phyloP scores from a whole-genome alignment of 805 yeast species.

The Wickerhamomyces canadensis region DNA sequence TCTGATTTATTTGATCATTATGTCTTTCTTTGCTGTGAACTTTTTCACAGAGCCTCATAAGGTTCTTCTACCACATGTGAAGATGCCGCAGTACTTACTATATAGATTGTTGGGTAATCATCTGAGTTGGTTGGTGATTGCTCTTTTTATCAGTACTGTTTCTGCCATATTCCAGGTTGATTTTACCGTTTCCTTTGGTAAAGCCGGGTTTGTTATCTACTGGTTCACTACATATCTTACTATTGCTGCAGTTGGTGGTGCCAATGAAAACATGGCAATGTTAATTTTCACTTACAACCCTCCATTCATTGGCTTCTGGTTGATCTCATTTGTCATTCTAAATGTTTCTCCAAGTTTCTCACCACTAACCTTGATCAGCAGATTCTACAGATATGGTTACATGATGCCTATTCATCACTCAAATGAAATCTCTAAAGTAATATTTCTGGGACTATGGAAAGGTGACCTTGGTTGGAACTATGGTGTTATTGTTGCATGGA shows the following conservation, averaged over 20 bases:
- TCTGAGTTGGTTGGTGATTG: slow-evolving; percentile 48
- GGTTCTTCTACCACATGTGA: slow-evolving; percentile 40
- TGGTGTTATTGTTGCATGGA: slow-evolving; percentile 59
- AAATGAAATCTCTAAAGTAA: slow-evolving; percentile 53
- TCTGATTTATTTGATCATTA: slow-evolving; percentile 61
- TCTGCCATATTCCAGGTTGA: slow-evolving; percentile 66
- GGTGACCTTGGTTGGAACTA: slow-evolving; percentile 54
- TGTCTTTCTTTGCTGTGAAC: slow-evolving; percentile 65
- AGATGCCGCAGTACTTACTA: slow-evolving; percentile 38
- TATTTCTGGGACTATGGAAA: slow-evolving; percentile 51
- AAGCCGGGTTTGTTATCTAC: slow-evolving; percentile 64
- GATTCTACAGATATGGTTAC: slow-evolving; percentile 60
- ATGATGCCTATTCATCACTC: slow-evolving; percentile 67
- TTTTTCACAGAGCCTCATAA: slow-evolving; percentile 53
- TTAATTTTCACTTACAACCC: slow-evolving; percentile 49
- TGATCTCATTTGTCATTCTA: slow-evolving; percentile 61
- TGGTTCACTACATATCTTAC: slow-evolving; percentile 68
- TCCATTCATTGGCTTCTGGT: slow-evolving; percentile 65
- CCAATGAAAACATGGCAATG: slow-evolving; percentile 60
- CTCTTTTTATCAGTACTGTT: slow-evolving; percentile 53
- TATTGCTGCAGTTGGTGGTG: slow-evolving; percentile 73
- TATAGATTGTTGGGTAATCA: slow-evolving; percentile 50
- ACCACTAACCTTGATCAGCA: slow-evolving; percentile 53
- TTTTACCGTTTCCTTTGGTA: slow-evolving; percentile 53
- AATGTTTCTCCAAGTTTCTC: slow-evolving; percentile 68